Evolutionary conservation across 1,284 basidiomycete genomes (phyloP).

Genomic region (Volvariella volvacea): DNA sequence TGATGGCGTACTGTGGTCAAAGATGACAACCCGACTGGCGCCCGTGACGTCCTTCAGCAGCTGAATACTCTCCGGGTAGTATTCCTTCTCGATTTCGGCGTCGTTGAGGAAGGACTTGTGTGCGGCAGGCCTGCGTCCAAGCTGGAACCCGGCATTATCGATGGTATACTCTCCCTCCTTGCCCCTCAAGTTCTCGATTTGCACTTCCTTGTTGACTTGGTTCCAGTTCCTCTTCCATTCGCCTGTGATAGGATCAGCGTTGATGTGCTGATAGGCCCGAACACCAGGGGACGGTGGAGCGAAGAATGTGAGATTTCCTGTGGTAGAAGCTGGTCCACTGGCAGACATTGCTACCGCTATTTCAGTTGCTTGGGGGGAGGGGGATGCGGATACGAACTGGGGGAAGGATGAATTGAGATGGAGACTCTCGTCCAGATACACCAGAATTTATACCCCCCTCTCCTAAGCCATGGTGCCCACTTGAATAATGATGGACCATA

Average conservation of each 20-base stretch:
- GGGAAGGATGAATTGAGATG: no score
- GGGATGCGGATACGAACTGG: no score
- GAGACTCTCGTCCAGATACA: no score
- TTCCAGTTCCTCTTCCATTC: constrained; percentile 18
- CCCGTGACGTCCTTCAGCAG: constrained; percentile 43
- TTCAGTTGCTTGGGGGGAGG: no score
- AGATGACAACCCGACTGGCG: constrained; percentile 34
- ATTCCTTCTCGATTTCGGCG: constrained; percentile 31
- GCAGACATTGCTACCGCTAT: no score
- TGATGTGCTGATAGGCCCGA: constrained; percentile 22
- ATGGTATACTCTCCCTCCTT: constrained; percentile 40
- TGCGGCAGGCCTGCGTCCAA: constrained; percentile 31
- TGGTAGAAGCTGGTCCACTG: constrained; percentile 13
- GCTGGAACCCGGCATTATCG: constrained; percentile 54
- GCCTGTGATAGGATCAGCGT: constrained; percentile 19
- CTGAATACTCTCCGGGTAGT: constrained; percentile 41
- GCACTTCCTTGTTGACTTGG: constrained; percentile 20
- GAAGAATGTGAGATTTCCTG: constrained; percentile 17
- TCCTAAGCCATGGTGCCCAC: no score
- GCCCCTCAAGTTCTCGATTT: constrained; percentile 52
- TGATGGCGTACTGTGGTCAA: constrained; percentile 36
- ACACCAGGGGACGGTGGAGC: constrained; percentile 20
- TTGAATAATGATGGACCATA: no score
- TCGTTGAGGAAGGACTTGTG: constrained; percentile 33
- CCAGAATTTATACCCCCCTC: no score